phyloP scores from a whole-genome alignment of 768 basidiomycete species.

The Agrocybe praecox region DNA sequence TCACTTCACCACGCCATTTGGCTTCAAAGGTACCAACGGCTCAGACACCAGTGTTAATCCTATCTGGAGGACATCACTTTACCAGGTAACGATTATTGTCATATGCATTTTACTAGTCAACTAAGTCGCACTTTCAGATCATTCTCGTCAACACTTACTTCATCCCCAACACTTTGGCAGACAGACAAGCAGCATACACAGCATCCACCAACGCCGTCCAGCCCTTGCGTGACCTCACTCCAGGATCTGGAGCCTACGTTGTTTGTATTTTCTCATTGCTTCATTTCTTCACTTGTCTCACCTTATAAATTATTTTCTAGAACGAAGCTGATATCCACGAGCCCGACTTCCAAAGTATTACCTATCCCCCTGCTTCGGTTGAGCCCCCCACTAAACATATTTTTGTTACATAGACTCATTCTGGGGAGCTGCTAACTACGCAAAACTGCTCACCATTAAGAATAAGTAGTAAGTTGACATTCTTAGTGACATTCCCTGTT shows the following conservation, averaged over 20 bases:
- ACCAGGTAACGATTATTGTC: constrained; percentile 17
- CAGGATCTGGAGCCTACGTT: constrained; percentile 28
- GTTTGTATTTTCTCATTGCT: constrained; percentile 8
- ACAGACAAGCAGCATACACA: constrained; percentile 16
- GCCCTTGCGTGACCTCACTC: constrained; percentile 23
- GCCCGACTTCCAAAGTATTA: constrained; percentile 21
- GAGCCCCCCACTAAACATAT: not conserved
- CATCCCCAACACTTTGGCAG: constrained; percentile 10
- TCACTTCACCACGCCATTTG: constrained; percentile 22
- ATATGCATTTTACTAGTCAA: not conserved
- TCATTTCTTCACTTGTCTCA: not conserved
- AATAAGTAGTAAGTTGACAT: constrained; percentile 26
- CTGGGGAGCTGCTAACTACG: constrained; percentile 25
- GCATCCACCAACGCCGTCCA: constrained; percentile 18
- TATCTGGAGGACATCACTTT: constrained; percentile 28
- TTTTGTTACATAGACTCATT: constrained; percentile 15
- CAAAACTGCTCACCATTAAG: constrained; percentile 23
- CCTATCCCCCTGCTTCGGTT: not conserved
- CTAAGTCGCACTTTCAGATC: constrained; percentile 2
- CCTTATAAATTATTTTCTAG: constrained; percentile 7
- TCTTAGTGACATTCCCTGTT: no score
- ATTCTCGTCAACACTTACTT: constrained; percentile 18
- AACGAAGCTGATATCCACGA: constrained; percentile 31
- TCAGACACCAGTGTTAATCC: constrained; percentile 22
- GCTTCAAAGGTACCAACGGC: constrained; percentile 18